phyloP scores from a whole-genome alignment of 495 filamentous ascomycete species.

The Trichoderma erinaceum region DNA sequence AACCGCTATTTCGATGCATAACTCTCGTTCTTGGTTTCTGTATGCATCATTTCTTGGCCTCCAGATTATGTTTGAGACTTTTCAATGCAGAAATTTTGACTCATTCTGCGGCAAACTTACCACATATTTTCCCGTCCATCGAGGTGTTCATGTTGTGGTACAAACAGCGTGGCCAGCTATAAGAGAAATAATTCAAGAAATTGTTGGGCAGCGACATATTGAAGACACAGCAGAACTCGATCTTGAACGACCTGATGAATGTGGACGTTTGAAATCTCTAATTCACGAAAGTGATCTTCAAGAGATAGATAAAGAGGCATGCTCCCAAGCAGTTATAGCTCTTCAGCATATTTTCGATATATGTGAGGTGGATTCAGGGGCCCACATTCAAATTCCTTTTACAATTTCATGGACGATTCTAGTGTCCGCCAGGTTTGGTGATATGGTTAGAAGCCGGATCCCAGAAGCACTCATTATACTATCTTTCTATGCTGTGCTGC shows the following conservation, averaged over 20 bases:
- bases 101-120: slow-evolving; percentile 36
- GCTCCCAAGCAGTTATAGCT: slow-evolving; percentile 3
- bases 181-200: neutral
- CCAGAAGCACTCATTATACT: slow-evolving; percentile 41
- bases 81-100: slow-evolving; percentile 24
- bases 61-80: slow-evolving; percentile 38
- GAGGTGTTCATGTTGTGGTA: slow-evolving; percentile 33
- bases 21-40: slow-evolving; percentile 36
- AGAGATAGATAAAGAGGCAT: neutral
- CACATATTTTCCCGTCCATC: slow-evolving; percentile 36
- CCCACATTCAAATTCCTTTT: slow-evolving; percentile 1
- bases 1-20: slow-evolving; percentile 27
- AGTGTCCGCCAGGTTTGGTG: slow-evolving; percentile 27
- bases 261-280: neutral
- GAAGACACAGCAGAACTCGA: neutral
- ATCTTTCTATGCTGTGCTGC: slow-evolving; percentile 34
- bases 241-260: neutral
- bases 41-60: slow-evolving; percentile 39
- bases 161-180: neutral
- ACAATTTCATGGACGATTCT: slow-evolving; percentile 34
- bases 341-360: slow-evolving; percentile 18
- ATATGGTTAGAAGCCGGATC: slow-evolving; percentile 25
- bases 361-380: neutral
- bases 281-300: neutral
- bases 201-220: neutral